A percentile compares a stretch with the other conserved stretches of the same genome.
Conservation (phyloP, 1,139 yeast species). For the Diutina mesorugosa region DNA sequence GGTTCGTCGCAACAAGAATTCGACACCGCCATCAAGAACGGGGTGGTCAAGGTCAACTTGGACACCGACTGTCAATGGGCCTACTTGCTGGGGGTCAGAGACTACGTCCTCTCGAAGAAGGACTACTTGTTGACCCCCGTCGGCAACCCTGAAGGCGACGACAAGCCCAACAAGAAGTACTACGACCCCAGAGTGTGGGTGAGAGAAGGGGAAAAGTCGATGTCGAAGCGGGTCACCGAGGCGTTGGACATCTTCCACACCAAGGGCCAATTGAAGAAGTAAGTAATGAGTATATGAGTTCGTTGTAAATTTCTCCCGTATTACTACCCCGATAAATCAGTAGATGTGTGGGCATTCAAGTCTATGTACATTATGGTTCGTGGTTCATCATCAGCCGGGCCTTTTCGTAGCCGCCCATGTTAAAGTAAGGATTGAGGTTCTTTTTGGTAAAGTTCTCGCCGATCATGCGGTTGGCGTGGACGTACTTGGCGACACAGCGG, state of each 20-base stretch:
- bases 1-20: slow-evolving; percentile 92
- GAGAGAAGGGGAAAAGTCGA: slow-evolving; percentile 99
- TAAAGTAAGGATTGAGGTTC: background rate
- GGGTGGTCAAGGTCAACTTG: slow-evolving; percentile 98
- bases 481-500: slow-evolving; percentile 66
- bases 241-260: slow-evolving; percentile 85
- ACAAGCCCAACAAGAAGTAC: slow-evolving; percentile 98
- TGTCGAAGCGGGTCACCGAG: slow-evolving; percentile 73
- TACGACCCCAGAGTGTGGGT: slow-evolving; percentile 99
- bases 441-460: slow-evolving; percentile 32
- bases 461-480: slow-evolving; percentile 47
- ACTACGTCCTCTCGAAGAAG: slow-evolving; percentile 90
- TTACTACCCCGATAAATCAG: background rate
- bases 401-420: slow-evolving; percentile 1
- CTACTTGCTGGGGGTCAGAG: slow-evolving; percentile 92
- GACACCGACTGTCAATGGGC: slow-evolving; percentile 99
- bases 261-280: slow-evolving; percentile 39
- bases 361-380: background rate
- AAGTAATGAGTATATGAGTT: background rate
- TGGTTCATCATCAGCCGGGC: background rate
- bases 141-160: slow-evolving; percentile 99
- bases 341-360: background rate
- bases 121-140: slow-evolving; percentile 81
- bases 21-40: slow-evolving; percentile 79
- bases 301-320: background rate